Base-by-base conservation (phyloP, 2,329 filamentous ascomycete species). In the Ilyonectria sp. region DNA sequence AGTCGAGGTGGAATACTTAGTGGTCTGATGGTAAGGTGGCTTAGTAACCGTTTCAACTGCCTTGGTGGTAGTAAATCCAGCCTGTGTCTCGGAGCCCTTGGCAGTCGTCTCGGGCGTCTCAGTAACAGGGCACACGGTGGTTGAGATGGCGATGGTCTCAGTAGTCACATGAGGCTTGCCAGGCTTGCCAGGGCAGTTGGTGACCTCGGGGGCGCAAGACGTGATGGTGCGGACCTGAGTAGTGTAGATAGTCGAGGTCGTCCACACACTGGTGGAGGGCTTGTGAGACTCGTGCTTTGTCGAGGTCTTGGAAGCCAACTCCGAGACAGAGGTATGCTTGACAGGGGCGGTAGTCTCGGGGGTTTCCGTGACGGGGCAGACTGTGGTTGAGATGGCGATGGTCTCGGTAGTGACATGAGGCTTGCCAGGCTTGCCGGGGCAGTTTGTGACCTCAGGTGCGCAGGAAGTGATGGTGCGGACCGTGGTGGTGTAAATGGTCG, bases 1-100 rank as follows among this genome's bases (percentile, higher is more conserved):
- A 21, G 79, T 80, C 35, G 77, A 78, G 33, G 79, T 80, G 19
- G 77, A 79, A 72, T 72, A 74, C n/a, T 23, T 35, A 6, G 49
- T 65, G 31, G 55, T 52, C 19, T 15, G 5, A 46, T 40, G 37
- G 15, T 43, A 17, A n/a, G 40, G 40, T 3, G 13, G 21, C 35
- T 23, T 31, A 37, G 33, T 31, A 37, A n/a, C n/a, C 11, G 21
- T 37, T 33, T 37, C 35, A n/a, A 26, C 26, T 55, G 13, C 13
- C 37, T 40, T 40, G 37, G 37, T 40, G 17, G 37, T 40, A 40
- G 37, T 40, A 15, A 3, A 3, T 5, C 9, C 33, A 37, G 33
- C 33, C 37, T 40, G 11, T 10, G 6, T 40, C 17, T 15, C 6
- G 17, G 6, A 17, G 37, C 37, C 37, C 44, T 46, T 19, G 19